Evolutionary conservation across 805 yeast genomes (phyloP).

Genomic region (Wickerhamiella musiphila): DNA sequence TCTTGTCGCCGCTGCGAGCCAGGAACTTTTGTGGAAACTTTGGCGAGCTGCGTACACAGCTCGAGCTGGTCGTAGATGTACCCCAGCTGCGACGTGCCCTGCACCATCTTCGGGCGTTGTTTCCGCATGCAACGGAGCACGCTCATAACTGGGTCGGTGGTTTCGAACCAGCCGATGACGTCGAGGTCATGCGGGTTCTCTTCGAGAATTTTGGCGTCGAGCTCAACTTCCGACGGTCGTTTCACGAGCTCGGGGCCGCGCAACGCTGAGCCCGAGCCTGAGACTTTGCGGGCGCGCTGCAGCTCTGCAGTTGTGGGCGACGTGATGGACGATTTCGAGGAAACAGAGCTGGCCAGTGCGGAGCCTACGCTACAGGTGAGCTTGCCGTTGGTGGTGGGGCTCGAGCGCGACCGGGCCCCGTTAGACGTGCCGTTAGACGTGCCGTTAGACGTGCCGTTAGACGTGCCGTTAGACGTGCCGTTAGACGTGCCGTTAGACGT

Average conservation of each 20-base stretch:
- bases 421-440: background rate
- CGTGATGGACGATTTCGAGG: background rate
- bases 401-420: background rate
- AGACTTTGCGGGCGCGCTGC: background rate
- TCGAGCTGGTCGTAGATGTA: conserved; percentile 24
- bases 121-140: conserved; percentile 22
- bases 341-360: background rate
- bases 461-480: background rate
- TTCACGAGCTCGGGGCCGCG: conserved; percentile 1
- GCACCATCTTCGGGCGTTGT: conserved; percentile 28
- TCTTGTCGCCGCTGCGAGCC: too few relatives aligned
- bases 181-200: conserved; percentile 12
- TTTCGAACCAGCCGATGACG: conserved; percentile 12
- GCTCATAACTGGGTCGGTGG: conserved; percentile 13
- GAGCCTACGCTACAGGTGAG: background rate
- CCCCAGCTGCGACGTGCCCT: conserved; percentile 22
- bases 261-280: too few relatives aligned
- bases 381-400: background rate
- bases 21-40: too few relatives aligned
- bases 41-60: conserved; percentile 15
- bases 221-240: background rate
- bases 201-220: conserved; percentile 13
- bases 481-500: background rate
- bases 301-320: background rate
- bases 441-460: background rate